Percentiles rank a stretch among this genome's conserved stretches.
Conservation (phyloP, 2,329 filamentous ascomycete species). For the Pseudogymnoascus sp. region DNA sequence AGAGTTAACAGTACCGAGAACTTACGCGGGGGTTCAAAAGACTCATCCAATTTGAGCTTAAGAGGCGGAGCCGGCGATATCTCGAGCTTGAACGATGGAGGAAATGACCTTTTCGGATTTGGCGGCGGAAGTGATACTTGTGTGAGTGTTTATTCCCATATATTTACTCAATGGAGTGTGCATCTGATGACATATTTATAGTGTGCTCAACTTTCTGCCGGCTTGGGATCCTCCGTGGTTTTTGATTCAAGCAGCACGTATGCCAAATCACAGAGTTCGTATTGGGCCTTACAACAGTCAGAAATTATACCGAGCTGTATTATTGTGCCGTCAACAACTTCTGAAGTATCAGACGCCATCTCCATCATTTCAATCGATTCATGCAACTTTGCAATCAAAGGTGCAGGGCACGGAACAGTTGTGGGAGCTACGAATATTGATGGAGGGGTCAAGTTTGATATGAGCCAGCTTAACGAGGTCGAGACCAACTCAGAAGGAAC, state of each 20-base stretch:
- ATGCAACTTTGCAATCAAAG: slow-evolving; percentile 12
- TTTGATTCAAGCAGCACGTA: background rate
- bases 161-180: background rate
- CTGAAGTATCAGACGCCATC: slow-evolving; percentile 9
- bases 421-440: slow-evolving; percentile 12
- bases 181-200: background rate
- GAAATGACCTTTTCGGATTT: background rate
- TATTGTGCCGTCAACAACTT: background rate
- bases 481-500: background rate
- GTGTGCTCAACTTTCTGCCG: background rate
- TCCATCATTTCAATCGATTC: slow-evolving; percentile 19
- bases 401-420: background rate
- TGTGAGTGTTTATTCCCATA: background rate
- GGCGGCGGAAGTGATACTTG: background rate
- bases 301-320: slow-evolving; percentile 9
- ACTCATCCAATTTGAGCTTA: background rate
- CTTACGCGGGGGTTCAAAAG: background rate
- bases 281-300: background rate
- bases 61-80: background rate
- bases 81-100: background rate
- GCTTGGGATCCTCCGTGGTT: background rate
- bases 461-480: slow-evolving; percentile 9
- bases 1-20: background rate
- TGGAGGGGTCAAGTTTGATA: slow-evolving; percentile 13
- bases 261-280: background rate